Conservation (phyloP, 495 filamentous ascomycete species). For the Symbiotaphrina buchneri region DNA sequence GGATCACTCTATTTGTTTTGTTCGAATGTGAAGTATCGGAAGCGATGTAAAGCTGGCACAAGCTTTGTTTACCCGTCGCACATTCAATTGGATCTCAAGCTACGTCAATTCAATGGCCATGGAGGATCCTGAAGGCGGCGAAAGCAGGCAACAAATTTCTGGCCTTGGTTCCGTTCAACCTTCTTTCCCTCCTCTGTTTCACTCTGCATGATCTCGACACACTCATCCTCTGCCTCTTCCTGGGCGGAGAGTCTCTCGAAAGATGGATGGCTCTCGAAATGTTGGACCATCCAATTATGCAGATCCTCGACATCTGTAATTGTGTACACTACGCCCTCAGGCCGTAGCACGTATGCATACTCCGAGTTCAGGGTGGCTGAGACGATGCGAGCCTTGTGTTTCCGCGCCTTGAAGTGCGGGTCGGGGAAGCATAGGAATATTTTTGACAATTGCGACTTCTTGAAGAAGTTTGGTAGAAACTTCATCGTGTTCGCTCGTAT, state of each 20-base stretch:
- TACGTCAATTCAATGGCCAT: conserved; percentile 24
- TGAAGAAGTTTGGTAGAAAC: conserved; percentile 91
- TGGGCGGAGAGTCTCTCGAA: conserved; percentile 32
- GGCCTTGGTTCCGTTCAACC: conserved; percentile 70
- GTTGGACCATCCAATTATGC: conserved; percentile 73
- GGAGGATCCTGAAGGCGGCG: conserved; percentile 57
- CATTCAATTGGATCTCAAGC: neutral
- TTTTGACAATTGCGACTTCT: conserved; percentile 46
- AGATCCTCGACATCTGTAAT: conserved; percentile 95
- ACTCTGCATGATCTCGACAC: conserved; percentile 56
- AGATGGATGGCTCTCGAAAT: conserved; percentile 49
- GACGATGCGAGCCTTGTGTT: conserved; percentile 91
- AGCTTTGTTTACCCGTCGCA: neutral
- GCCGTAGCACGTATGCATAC: conserved; percentile 72
- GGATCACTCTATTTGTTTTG: too few species aligned
- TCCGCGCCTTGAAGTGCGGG: conserved; percentile 91
- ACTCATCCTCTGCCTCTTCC: conserved; percentile 29
- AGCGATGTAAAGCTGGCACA: too few species aligned
- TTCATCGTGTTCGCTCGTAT: conserved; percentile 94
- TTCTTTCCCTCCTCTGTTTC: conserved; percentile 98
- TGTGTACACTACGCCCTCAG: conserved; percentile 75
- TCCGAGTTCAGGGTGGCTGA: conserved; percentile 68
- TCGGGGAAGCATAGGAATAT: conserved; percentile 98
- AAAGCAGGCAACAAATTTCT: conserved; percentile 75
- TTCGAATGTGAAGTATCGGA: too few species aligned